Evolutionary conservation across 2,329 filamentous ascomycete species (phyloP), one percentile per base, ranked within the genome.

Genomic region (Trichoderma simmonsii): DNA sequence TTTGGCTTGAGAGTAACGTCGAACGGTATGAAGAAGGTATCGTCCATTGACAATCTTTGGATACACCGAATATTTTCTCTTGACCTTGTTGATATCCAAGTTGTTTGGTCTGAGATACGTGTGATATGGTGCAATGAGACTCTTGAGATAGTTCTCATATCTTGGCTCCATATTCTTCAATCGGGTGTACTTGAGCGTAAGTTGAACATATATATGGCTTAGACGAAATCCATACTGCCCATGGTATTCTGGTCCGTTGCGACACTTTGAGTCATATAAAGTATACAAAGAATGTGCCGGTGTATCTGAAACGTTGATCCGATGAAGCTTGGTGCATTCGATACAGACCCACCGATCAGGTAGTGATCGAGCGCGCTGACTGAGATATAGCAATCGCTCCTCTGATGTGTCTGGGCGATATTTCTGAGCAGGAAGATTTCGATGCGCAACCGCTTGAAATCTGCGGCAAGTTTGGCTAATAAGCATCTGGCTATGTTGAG

Each of bases 11-110:
- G 6, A 3, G 18, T 67, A 73, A 34, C 18, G 56, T 48, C 69
- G 64, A 3, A 61, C 51, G 30, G 61, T 24, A 8, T 30, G 28
- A 34, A 74, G 36, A 34, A 75, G n/a, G 18, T 71, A 75, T 28
- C 72, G 72, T n/a, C 71, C 73, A 1, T 63, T 15, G 18, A 72
- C 72, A 26, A 75, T 56, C 32, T 69, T 73, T 9, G 74, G 71
- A n/a, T 51, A 70, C 14, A 28, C 30, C 1, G 62, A 73, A 4
- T 43, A 36, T 56, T 43, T n/a, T 6, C 39, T 57, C 7, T 43
- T 56, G 28, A 68, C 24, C 12, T 6, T 11, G 32, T 32, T 30
- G 3, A 4, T 6, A 15, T 9, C 9, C 43, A 34, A 48, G 43
- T 9, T 18, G n/a, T 21, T 24, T 3, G 18, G 30, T 4, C 2